Evolutionary conservation across 331 rosid genomes (phyloP), one percentile per base, ranked within the genome.

Genomic region (Phaseolus coccineus): DNA sequence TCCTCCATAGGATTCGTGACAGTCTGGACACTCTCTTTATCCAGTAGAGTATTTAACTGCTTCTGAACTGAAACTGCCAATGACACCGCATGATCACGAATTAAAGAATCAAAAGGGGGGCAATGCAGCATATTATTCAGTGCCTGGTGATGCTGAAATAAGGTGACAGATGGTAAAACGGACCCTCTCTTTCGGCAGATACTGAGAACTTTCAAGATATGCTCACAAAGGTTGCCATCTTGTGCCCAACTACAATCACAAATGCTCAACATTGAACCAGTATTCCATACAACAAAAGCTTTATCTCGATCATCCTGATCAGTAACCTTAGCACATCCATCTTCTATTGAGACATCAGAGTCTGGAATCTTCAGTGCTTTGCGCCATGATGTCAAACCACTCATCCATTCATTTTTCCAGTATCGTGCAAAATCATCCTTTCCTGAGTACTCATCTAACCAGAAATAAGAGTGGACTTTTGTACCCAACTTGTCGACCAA

Each of bases 341-440:
- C 93, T 80, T 90, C 94, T 80, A 93, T 65, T 77, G 81, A 42
- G 16, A 91, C 89, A 79, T 90, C 88, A 13, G 89, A 28, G 71
- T 91, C 96, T 55, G 90, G 89, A 77, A 96, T 93, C 74, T 78
- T 80, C 87, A 89, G 87, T 11, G 98, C 87, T 87, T 90, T 88
- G 83, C 94, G 96, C 99, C 99, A 96, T 69, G 96, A 87, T 63
- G 99, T 91, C 84, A 91, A 90, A 65, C 98, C 99, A 74, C 94
- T 91, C 62, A 70, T 77, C 98, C 99, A 93, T 86, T 96, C 99
- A 67, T 93, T 89, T 87, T 90, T 93, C 91, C 94, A 86, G 81
- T 95, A 95, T 55, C 97, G 90, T 25, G 94, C 95, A 91, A 87
- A 95, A 69, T 83, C 94, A 74, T 88, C 97, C 86, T 90, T 93